phyloP scores from a whole-genome alignment of 148 eudicot genomes.

The Fallopia convolvulus region DNA sequence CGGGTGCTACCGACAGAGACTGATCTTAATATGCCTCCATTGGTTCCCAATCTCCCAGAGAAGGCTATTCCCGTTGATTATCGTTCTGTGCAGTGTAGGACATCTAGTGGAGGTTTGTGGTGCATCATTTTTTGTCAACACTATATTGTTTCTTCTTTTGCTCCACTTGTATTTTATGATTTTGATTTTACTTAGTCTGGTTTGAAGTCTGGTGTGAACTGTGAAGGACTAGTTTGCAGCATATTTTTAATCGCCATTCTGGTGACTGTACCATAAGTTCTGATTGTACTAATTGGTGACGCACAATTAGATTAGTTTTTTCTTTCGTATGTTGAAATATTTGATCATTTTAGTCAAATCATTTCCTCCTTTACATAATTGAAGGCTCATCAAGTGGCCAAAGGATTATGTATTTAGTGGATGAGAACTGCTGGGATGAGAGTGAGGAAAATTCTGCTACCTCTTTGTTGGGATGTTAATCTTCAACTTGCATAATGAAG shows the following conservation, averaged over 20 bases:
- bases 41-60: constrained; percentile 41
- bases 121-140: neutral
- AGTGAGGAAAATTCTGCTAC: neutral
- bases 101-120: constrained; percentile 39
- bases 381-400: neutral
- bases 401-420: neutral
- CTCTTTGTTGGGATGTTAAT: neutral
- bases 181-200: neutral
- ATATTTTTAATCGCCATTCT: neutral
- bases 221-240: neutral
- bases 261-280: neutral
- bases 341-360: neutral
- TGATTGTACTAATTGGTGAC: neutral
- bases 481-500: neutral
- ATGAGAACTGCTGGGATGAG: constrained; percentile 1
- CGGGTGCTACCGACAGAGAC: constrained; percentile 83
- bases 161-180: neutral
- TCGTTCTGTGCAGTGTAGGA: constrained; percentile 24
- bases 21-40: constrained; percentile 72
- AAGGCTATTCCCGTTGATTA: constrained; percentile 48
- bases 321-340: neutral
- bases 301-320: neutral
- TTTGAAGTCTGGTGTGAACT: neutral
- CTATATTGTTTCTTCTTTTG: neutral
- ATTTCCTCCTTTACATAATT: neutral